Evolutionary conservation across 2,329 filamentous ascomycete genomes (phyloP).

Genomic region (Trichoderma arundinaceum): DNA sequence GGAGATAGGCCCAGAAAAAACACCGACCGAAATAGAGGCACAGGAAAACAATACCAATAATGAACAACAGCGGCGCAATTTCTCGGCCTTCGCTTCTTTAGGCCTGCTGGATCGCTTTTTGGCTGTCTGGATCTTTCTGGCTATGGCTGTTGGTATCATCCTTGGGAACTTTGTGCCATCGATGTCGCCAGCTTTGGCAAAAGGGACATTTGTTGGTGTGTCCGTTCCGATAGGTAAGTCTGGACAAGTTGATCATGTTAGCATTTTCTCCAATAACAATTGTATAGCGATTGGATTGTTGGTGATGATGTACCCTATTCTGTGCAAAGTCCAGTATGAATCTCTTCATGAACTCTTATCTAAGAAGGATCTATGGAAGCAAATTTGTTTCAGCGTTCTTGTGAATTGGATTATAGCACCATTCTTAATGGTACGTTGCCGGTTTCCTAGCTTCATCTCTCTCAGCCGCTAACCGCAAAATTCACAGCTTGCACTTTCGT

Average conservation of each 20-base stretch:
- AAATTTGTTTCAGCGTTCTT: slow-evolving; percentile 76
- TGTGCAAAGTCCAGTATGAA: slow-evolving; percentile 85
- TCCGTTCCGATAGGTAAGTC: slow-evolving; percentile 67
- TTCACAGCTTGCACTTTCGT: slow-evolving; percentile 67
- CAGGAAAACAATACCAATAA: not conserved
- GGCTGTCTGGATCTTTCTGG: slow-evolving; percentile 76
- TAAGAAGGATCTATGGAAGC: slow-evolving; percentile 71
- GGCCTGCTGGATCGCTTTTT: slow-evolving; percentile 68
- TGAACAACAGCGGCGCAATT: not conserved
- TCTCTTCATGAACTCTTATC: slow-evolving; percentile 70
- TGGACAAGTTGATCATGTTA: not conserved
- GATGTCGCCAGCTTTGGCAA: slow-evolving; percentile 66
- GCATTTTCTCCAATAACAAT: not conserved
- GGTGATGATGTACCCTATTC: slow-evolving; percentile 93
- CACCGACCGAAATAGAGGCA: not conserved
- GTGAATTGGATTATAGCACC: slow-evolving; percentile 86
- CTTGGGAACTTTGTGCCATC: slow-evolving; percentile 75
- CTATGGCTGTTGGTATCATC: slow-evolving; percentile 77
- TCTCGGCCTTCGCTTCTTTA: slow-evolving; percentile 59
- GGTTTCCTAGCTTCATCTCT: too few species aligned
- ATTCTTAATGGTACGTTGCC: slow-evolving; percentile 71
- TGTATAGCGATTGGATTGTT: slow-evolving; percentile 73
- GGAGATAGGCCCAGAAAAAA: not conserved
- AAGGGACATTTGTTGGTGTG: slow-evolving; percentile 73
- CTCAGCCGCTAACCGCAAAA: not conserved